Conservation (phyloP, 2,329 filamentous ascomycete species). For the Calonectria ilicicola region DNA sequence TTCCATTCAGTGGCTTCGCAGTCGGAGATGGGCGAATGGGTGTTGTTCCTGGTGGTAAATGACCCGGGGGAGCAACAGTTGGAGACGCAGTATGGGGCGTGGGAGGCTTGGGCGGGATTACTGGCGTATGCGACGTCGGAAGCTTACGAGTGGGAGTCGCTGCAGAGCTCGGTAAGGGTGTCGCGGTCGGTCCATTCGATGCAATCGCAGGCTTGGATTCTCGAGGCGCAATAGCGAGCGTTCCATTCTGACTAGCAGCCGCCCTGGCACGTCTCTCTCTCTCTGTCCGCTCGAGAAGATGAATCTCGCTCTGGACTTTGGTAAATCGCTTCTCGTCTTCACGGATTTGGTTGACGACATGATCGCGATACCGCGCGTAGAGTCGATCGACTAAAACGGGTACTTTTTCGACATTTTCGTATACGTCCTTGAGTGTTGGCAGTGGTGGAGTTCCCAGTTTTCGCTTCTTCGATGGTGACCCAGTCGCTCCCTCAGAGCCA, state of each 20-base stretch:
- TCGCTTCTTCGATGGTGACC: constrained; percentile 75
- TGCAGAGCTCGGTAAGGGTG: constrained; percentile 29
- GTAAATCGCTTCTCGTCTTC: constrained; percentile 79
- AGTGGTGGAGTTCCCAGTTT: constrained; percentile 76
- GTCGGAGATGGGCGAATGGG: constrained; percentile 44
- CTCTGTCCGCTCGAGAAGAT: constrained; percentile 69
- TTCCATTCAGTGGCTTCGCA: constrained; percentile 45
- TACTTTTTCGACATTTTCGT: constrained; percentile 75
- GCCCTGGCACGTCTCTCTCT: constrained; percentile 51
- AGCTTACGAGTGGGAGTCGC: constrained; percentile 42
- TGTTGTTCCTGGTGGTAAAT: constrained; percentile 43
- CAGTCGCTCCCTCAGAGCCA: constrained; percentile 56
- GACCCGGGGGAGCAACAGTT: constrained; percentile 43
- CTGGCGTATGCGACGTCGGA: constrained; percentile 47
- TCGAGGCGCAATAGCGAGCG: constrained; percentile 48
- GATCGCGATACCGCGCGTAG: constrained; percentile 79
- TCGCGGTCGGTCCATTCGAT: constrained; percentile 39
- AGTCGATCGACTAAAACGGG: constrained; percentile 79
- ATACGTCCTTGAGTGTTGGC: constrained; percentile 74
- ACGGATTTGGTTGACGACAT: constrained; percentile 76
- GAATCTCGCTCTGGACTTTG: constrained; percentile 74
- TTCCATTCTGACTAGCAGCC: constrained; percentile 49
- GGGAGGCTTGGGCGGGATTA: constrained; percentile 51
- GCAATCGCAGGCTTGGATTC: constrained; percentile 44
- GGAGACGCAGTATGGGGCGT: constrained; percentile 36